phyloP scores from a whole-genome alignment of 192 early-diverging fungal species.

The Lunasporangiospora selenospora region DNA sequence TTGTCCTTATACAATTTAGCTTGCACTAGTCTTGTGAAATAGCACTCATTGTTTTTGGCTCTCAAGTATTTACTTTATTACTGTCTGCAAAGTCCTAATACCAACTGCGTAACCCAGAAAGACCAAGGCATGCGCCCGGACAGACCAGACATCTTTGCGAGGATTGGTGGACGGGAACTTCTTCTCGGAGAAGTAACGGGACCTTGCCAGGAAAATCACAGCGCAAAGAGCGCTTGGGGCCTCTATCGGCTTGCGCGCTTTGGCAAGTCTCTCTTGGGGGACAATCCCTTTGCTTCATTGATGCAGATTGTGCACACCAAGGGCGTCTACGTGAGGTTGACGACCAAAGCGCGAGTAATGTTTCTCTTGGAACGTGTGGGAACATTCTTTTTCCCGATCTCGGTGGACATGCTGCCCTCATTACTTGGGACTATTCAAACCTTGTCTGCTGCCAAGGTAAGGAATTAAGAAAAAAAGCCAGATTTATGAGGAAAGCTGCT shows the following conservation, averaged over 20 bases:
- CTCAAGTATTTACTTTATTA: slow-evolving; percentile 14
- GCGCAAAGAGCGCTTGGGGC: slow-evolving; percentile 8
- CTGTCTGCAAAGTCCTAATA: slow-evolving; percentile 19
- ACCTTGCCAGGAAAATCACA: slow-evolving; percentile 1
- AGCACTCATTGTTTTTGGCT: not conserved
- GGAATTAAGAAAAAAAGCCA: not conserved
- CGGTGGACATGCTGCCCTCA: slow-evolving; percentile 7
- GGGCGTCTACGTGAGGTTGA: slow-evolving; percentile 10
- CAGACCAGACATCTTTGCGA: slow-evolving; percentile 5
- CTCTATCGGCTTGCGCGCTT: slow-evolving; percentile 11
- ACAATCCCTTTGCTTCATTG: slow-evolving; percentile 4
- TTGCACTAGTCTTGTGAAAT: too few species aligned
- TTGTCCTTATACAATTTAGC: too few species aligned
- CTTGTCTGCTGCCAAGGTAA: slow-evolving; percentile 8
- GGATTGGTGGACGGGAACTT: slow-evolving; percentile 7
- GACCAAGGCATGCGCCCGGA: slow-evolving; percentile 6
- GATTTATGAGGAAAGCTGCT: not conserved
- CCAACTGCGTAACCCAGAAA: not conserved
- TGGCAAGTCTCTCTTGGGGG: slow-evolving; percentile 5
- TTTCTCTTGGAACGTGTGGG: slow-evolving; percentile 11
- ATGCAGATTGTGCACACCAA: slow-evolving; percentile 6
- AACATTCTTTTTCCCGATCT: slow-evolving; percentile 6
- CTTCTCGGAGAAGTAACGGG: slow-evolving; percentile 15
- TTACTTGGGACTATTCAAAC: slow-evolving; percentile 11
- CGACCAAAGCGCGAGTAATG: slow-evolving; percentile 6